Evolutionary conservation across 2,329 filamentous ascomycete genomes (phyloP).

Genomic region (Thyridium curvatum): DNA sequence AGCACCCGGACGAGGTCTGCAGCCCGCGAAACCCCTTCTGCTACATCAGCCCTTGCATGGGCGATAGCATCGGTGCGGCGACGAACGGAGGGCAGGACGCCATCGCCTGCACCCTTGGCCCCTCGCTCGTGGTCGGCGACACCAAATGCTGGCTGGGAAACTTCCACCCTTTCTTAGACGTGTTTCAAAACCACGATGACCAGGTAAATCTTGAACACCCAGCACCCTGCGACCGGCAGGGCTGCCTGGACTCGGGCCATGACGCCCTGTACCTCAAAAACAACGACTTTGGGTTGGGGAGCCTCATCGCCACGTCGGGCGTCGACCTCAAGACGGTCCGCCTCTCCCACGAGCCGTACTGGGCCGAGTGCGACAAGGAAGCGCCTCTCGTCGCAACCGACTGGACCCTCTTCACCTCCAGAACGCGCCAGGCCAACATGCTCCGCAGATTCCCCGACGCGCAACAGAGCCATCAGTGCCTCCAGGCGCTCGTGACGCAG

Average conservation of each 20-base stretch:
- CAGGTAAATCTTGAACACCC: constrained; percentile 30
- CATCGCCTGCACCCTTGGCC: constrained; percentile 32
- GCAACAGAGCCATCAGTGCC: constrained; percentile 17
- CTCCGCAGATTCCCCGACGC: constrained; percentile 30
- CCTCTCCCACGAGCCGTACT: constrained; percentile 36
- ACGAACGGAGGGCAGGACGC: constrained; percentile 19
- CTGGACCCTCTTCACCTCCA: constrained; percentile 33
- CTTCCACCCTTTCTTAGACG: constrained; percentile 36
- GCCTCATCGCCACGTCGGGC: constrained; percentile 31
- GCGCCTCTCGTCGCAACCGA: constrained; percentile 35
- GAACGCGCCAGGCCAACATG: constrained; percentile 28
- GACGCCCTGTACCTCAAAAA: constrained; percentile 22
- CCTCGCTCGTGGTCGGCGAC: constrained; percentile 28
- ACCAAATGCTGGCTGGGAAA: constrained; percentile 34
- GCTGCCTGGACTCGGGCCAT: constrained; percentile 27
- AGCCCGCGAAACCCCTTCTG: constrained; percentile 33
- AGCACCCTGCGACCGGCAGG: constrained; percentile 29
- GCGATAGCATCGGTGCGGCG: constrained; percentile 34
- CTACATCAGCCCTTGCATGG: constrained; percentile 35
- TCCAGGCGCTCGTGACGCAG: constrained; percentile 23
- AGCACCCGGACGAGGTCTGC: constrained; percentile 34
- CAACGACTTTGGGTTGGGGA: constrained; percentile 23
- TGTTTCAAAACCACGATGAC: constrained; percentile 17
- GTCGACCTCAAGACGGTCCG: constrained; percentile 34
- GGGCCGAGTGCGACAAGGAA: constrained; percentile 33